Evolutionary conservation across 1,284 basidiomycete species (phyloP).

Genomic region (Puccinia triticina): DNA sequence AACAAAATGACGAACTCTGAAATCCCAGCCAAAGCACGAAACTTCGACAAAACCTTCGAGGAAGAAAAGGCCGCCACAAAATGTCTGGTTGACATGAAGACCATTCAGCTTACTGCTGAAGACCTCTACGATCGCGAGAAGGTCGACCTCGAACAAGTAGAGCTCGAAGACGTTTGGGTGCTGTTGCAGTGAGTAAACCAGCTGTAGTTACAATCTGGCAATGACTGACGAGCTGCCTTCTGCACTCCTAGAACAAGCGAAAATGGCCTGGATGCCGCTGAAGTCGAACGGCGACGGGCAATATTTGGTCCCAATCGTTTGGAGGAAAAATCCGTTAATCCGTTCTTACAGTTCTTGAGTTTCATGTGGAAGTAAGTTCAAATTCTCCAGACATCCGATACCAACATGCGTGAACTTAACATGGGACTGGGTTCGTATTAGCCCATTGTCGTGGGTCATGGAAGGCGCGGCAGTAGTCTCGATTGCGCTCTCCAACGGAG

Average conservation of each 20-base stretch:
- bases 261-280: no score
- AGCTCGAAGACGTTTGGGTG: no score
- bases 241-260: no score
- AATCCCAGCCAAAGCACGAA: constrained; percentile 12
- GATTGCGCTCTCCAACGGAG: no score
- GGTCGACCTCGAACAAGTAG: no score
- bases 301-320: constrained; percentile 97
- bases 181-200: no score
- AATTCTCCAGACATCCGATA: neutral
- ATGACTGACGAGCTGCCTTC: no score
- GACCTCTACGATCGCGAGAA: constrained; percentile 98
- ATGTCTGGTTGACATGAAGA: constrained; percentile 62
- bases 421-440: constrained; percentile 60
- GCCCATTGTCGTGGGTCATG: constrained; percentile 96
- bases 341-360: constrained; percentile 69
- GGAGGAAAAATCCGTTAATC: constrained; percentile 83
- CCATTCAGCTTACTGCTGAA: constrained; percentile 84
- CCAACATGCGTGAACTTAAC: no score
- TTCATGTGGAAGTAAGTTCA: constrained; percentile 50
- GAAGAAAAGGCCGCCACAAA: constrained; percentile 48
- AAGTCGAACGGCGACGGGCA: no score
- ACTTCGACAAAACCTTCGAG: constrained; percentile 50
- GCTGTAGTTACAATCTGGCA: no score
- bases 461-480: constrained; percentile 95
- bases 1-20: constrained; percentile 1